A percentile compares a stretch with the other conserved stretches of the same genome.
phyloP scores from a whole-genome alignment of 495 filamentous ascomycete genomes.

The Thozetella sp. region DNA sequence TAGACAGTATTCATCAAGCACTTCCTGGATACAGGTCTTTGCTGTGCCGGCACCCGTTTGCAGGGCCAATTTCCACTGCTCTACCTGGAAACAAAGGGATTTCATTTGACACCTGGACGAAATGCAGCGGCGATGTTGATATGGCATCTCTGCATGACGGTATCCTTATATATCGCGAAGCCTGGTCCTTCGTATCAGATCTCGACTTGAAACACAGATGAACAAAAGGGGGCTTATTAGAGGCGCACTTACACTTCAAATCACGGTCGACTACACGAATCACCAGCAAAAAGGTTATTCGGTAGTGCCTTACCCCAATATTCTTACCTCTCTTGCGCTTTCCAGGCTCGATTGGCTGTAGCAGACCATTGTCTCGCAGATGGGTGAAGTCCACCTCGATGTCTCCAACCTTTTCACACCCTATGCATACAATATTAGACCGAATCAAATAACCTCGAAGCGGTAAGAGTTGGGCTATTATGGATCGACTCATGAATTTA shows the following conservation, averaged over 20 bases:
- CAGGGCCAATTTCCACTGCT: too few relatives aligned
- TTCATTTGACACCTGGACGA: neutral
- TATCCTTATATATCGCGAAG: slow-evolving; percentile 4
- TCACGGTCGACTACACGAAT: slow-evolving; percentile 3
- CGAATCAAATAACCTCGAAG: neutral
- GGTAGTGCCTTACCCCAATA: neutral
- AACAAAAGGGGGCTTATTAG: neutral
- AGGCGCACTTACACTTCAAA: slow-evolving; percentile 3
- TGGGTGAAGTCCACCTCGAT: slow-evolving; percentile 10
- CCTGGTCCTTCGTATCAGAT: slow-evolving; percentile 4
- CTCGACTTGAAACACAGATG: neutral
- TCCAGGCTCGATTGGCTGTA: neutral
- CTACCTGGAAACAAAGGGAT: too few relatives aligned
- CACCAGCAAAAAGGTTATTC: slow-evolving; percentile 2
- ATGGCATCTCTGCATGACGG: neutral
- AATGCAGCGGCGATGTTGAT: slow-evolving; percentile 3
- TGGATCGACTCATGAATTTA: neutral
- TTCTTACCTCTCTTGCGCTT: neutral
- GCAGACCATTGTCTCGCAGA: neutral
- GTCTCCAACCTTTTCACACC: slow-evolving; percentile 1
- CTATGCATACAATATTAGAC: slow-evolving; percentile 4
- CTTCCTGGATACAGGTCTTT: too few relatives aligned
- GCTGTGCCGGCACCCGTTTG: too few relatives aligned
- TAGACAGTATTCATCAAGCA: too few relatives aligned
- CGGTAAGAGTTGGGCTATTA: neutral